A percentile compares a stretch with the other conserved stretches of the same genome.
These are phyloP conservation scores for Ceratorhiza oryzae-sativae DNA, from an alignment of 1,284 basidiomycete genomes.

Conservation along the genomic window DNA sequence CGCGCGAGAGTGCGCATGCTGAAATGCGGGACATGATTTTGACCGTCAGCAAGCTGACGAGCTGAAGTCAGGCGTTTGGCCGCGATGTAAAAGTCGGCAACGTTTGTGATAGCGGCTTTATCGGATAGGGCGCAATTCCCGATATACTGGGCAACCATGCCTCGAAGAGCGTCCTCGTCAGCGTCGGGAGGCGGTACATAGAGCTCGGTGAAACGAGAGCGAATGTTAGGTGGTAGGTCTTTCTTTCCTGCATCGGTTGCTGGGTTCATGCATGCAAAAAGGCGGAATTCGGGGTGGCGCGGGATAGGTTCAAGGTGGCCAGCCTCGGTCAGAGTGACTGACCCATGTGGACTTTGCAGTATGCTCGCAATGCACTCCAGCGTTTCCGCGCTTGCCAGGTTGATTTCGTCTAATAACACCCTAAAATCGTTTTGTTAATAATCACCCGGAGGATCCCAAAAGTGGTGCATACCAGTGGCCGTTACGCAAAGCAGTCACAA, in stretches of 20 bases:
- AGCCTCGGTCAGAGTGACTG: constrained; percentile 92
- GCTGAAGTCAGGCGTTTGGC: constrained; percentile 82
- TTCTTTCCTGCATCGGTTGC: constrained; percentile 99
- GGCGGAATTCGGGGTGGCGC: constrained; percentile 92
- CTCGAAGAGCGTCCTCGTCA: constrained; percentile 88
- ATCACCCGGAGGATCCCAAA: background rate
- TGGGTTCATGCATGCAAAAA: constrained; percentile 99
- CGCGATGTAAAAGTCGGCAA: constrained; percentile 89
- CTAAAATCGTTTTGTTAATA: constrained; percentile 53
- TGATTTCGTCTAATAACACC: constrained; percentile 96
- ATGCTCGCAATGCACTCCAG: constrained; percentile 91
- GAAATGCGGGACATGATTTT: constrained; percentile 95
- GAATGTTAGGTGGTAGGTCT: constrained; percentile 89
- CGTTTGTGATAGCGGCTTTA: constrained; percentile 85
- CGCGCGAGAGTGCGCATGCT: constrained; percentile 96
- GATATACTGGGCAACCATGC: constrained; percentile 91
- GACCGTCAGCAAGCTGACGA: constrained; percentile 92
- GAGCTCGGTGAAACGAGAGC: constrained; percentile 93
- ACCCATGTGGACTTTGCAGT: constrained; percentile 84
- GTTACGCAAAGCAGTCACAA: constrained; percentile 88
- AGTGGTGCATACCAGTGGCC: constrained; percentile 83
- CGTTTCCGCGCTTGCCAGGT: constrained; percentile 93
- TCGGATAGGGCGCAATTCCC: constrained; percentile 85
- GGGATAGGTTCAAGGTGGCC: constrained; percentile 90
- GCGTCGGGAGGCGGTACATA: constrained; percentile 94